Evolutionary conservation across 148 eudicot genomes (phyloP).

Genomic region (Suaeda aralocaspica): DNA sequence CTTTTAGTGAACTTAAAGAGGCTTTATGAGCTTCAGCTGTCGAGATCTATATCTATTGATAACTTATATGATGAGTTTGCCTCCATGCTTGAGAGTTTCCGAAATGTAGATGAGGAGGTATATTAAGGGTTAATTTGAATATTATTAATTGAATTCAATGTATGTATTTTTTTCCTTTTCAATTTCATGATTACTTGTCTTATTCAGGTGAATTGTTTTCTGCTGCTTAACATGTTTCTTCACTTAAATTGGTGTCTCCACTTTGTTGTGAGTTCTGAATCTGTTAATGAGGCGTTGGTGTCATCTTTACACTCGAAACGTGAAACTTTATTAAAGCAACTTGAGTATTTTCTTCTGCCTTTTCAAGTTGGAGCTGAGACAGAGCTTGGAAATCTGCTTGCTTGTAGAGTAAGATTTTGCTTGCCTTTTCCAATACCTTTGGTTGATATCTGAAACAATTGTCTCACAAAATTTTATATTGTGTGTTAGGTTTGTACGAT

Average conservation of each 20-base stretch:
- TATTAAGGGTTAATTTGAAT: conserved; percentile 16
- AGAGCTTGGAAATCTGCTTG: conserved; percentile 51
- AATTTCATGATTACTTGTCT: conserved; percentile 12
- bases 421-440: background rate
- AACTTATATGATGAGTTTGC: conserved; percentile 62
- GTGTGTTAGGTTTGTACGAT: conserved; percentile 63
- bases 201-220: conserved; percentile 65
- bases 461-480: conserved; percentile 25
- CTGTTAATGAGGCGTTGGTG: conserved; percentile 54
- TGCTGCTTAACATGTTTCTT: conserved; percentile 86
- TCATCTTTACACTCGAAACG: conserved; percentile 65
- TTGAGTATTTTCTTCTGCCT: conserved; percentile 49
- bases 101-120: conserved; percentile 83
- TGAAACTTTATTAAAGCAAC: conserved; percentile 54
- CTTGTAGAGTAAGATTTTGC: conserved; percentile 63
- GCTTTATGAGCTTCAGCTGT: conserved; percentile 86
- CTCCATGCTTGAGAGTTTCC: conserved; percentile 52
- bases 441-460: conserved; percentile 2
- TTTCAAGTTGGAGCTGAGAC: conserved; percentile 40
- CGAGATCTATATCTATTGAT: conserved; percentile 56
- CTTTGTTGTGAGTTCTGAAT: conserved; percentile 51
- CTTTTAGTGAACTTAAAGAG: conserved; percentile 89
- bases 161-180: background rate
- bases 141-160: background rate
- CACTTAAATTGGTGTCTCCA: conserved; percentile 72